A percentile compares a stretch with the other conserved stretches of the same genome.
phyloP scores from a whole-genome alignment of 2,329 filamentous ascomycete species.

The Samsoniella hepiali region DNA sequence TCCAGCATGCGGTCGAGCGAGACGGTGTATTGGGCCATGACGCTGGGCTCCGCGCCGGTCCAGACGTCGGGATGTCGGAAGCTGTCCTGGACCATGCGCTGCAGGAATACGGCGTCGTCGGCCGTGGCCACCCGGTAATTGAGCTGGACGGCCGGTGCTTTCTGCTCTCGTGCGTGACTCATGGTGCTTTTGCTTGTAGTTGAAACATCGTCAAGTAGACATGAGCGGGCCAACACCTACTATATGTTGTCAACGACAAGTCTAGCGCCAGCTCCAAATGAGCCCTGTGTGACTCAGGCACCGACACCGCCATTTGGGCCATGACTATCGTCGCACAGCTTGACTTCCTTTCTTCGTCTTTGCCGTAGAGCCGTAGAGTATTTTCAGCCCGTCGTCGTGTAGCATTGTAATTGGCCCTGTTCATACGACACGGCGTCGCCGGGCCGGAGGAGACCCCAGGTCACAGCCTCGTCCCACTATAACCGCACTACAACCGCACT shows the following conservation, averaged over 20 bases:
- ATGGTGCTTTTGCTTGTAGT: not conserved
- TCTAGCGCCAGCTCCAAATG: too few relatives aligned
- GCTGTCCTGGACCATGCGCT: constrained; percentile 3
- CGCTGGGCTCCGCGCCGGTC: not conserved
- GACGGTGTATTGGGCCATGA: not conserved
- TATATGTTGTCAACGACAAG: too few relatives aligned
- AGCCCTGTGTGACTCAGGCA: not conserved
- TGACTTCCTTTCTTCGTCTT: too few relatives aligned
- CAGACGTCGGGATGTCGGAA: not conserved
- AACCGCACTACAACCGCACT: not conserved
- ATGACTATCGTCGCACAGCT: too few relatives aligned
- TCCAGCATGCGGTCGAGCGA: not conserved
- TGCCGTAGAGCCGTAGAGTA: too few relatives aligned
- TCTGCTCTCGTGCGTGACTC: not conserved
- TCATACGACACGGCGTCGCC: not conserved
- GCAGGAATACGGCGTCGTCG: not conserved
- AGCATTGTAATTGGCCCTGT: not conserved
- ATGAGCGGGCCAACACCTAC: too few relatives aligned
- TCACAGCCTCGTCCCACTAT: not conserved
- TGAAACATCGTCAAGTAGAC: too few relatives aligned
- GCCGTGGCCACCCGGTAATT: not conserved
- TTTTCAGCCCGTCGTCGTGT: not conserved
- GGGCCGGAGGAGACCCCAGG: not conserved
- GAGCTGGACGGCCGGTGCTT: not conserved
- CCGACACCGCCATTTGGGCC: too few relatives aligned